Evolutionary conservation across 139 green algal genomes (phyloP), one percentile per base, ranked within the genome.

Genomic region (Spirogloea muscicola): DNA sequence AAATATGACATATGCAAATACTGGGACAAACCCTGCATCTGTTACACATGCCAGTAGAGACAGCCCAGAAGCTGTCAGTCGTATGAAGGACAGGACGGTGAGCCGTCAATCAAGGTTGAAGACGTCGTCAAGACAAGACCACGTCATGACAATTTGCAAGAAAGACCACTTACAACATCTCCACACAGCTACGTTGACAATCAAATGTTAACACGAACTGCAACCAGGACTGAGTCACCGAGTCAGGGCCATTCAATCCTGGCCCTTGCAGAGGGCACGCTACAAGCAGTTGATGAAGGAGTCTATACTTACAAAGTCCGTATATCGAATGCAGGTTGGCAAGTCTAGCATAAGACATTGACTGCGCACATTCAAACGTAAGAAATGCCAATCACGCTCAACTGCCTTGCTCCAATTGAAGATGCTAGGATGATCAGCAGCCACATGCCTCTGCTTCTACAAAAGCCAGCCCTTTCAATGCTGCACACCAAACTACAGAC

Each of bases 251-350:
- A n/a, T n/a, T n/a, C n/a, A n/a, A n/a, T n/a, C n/a, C n/a, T n/a
- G n/a, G n/a, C n/a, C n/a, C n/a, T n/a, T n/a, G n/a, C n/a, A n/a
- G n/a, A n/a, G n/a, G n/a, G n/a, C n/a, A n/a, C n/a, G n/a, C n/a
- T n/a, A n/a, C n/a, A n/a, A n/a, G n/a, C n/a, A n/a, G n/a, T n/a
- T n/a, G n/a, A n/a, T n/a, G n/a, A n/a, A n/a, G n/a, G n/a, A n/a
- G n/a, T n/a, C n/a, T n/a, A n/a, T 68, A n/a, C 62, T 29, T 71
- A 72, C 95, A 96, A 38, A 97, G 87, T 25, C 92, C 92, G 67
- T 90, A 96, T 25, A 88, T 86, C 0, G 70, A 16, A 1, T 61
- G 80, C 4, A 86, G 31, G 27, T 37, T 48, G 7, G 78, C 78
- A 9, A 84, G 40, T 1, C 38, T 52, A 3, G 78, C 78, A n/a